Base-by-base conservation (phyloP, 495 filamentous ascomycete species). In the Xylaria grammica region DNA sequence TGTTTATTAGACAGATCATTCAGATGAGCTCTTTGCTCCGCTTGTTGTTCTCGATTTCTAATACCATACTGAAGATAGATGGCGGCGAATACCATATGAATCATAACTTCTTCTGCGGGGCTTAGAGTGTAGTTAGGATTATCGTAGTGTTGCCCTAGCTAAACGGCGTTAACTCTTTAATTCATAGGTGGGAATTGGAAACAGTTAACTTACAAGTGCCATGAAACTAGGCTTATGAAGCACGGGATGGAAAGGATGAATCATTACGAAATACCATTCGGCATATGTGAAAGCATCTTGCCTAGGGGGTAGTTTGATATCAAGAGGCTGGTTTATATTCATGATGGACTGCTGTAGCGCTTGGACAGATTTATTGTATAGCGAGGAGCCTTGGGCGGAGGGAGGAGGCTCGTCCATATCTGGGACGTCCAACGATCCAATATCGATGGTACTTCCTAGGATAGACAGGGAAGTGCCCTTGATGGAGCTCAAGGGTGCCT, bases 31-130 rank as follows among this genome's bases (percentile, higher is more conserved):
- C 82, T 79, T 51, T 86, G 81, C 51, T 79, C 77, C 1, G 80
- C 73, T 26, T 83, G 70, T 40, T 63, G 60, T 66, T 87, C 80
- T 22, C 81, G 77, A 62, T 91, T 90, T 0, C 89, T 80, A 6
- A 84, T 74, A 22, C 87, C 87, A 61, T 86, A 89, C 68, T 94
- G 91, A 57, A 88, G 92, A 67, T 87, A 87, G 68, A 93, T 86
- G 45, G 88, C 89, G 19, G 90, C 89, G 67, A 93, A 89, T 52
- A 93, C 81, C 84, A 91, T 90, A 75, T 93, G 90, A 22, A 91
- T 80, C 65, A 85, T 84, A n/a, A 91, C 89, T 1, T 80, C 83
- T 65, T 94, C 88, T 1, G 89, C 84, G 1, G 84, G 73, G 0
- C 84, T 83, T 1, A 89, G 83, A 59, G 81, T 75, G 72, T 86